Evolutionary conservation across 2,329 filamentous ascomycete species (phyloP).

Genomic region (Nothophaeocryptopus gaeumannii): DNA sequence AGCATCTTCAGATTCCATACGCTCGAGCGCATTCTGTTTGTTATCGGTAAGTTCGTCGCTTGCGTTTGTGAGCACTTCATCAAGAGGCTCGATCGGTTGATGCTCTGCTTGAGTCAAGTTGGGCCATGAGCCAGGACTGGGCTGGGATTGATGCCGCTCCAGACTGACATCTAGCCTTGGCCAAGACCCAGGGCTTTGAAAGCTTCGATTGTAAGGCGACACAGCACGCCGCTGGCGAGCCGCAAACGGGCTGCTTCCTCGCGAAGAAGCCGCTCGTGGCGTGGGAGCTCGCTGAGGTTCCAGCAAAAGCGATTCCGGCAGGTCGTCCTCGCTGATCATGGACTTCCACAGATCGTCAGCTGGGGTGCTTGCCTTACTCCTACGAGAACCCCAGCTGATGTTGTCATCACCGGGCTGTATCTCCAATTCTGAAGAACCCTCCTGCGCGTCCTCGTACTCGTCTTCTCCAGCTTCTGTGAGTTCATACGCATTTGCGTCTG

Average conservation of each 20-base stretch:
- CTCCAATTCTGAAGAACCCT: slow-evolving; percentile 24
- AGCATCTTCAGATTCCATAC: not conserved
- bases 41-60: slow-evolving; percentile 21
- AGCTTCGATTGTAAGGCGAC: slow-evolving; percentile 26
- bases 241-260: slow-evolving; percentile 20
- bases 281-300: slow-evolving; percentile 17
- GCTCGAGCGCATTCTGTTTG: slow-evolving; percentile 22
- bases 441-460: slow-evolving; percentile 22
- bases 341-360: slow-evolving; percentile 34
- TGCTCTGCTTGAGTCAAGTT: slow-evolving; percentile 22
- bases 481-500: slow-evolving; percentile 36
- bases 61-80: slow-evolving; percentile 14
- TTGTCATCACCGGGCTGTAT: slow-evolving; percentile 39
- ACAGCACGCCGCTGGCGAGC: slow-evolving; percentile 19
- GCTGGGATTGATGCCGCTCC: slow-evolving; percentile 15
- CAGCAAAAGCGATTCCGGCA: slow-evolving; percentile 28
- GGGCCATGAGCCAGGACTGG: slow-evolving; percentile 29
- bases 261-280: slow-evolving; percentile 16
- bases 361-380: slow-evolving; percentile 26
- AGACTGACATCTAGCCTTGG: slow-evolving; percentile 25
- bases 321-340: slow-evolving; percentile 31
- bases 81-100: slow-evolving; percentile 22
- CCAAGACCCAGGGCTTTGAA: slow-evolving; percentile 32
- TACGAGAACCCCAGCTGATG: slow-evolving; percentile 35
- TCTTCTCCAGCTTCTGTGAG: slow-evolving; percentile 44